Conservation (phyloP, 2,329 filamentous ascomycete genomes). For the Trichophaea hybrida region DNA sequence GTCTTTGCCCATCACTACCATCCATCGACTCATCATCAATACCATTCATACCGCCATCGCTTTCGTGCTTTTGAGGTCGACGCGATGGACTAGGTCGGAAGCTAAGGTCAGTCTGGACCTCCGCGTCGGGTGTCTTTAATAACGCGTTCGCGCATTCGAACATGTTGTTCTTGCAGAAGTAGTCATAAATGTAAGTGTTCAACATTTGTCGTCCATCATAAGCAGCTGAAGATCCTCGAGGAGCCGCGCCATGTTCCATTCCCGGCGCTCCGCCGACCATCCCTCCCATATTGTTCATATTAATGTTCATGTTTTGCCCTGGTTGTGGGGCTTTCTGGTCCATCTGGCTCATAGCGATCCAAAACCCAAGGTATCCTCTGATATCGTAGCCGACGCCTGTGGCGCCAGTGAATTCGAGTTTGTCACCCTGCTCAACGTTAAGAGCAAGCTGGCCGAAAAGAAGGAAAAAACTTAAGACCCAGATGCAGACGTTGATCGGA, state of each 20-base stretch:
- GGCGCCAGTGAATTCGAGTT: conserved; percentile 4
- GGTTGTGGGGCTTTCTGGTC: conserved; percentile 12
- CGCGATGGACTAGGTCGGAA: conserved; percentile 25
- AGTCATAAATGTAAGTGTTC: conserved; percentile 84
- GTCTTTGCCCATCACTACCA: conserved; percentile 56
- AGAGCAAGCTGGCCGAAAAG: neutral
- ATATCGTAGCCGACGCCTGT: conserved; percentile 6
- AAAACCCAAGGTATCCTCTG: neutral
- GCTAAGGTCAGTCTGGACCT: conserved; percentile 21
- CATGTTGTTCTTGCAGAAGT: conserved; percentile 75
- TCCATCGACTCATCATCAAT: conserved; percentile 64
- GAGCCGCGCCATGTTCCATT: conserved; percentile 19
- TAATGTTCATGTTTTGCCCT: conserved; percentile 22
- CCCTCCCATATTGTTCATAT: conserved; percentile 24
- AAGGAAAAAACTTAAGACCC: neutral
- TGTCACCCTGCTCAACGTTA: neutral
- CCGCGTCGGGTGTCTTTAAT: conserved; percentile 34
- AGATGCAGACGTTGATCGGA: conserved; percentile 2
- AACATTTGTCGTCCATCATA: conserved; percentile 35
- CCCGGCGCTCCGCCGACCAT: conserved; percentile 15
- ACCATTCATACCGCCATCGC: conserved; percentile 50
- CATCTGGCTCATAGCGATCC: conserved; percentile 23
- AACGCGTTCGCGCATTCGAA: conserved; percentile 68
- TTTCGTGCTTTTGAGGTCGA: conserved; percentile 30
- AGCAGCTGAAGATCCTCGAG: conserved; percentile 15